These are phyloP conservation scores for Daedaleopsis nitida DNA, from an alignment of 768 basidiomycete genomes.

Conservation along the genomic window DNA sequence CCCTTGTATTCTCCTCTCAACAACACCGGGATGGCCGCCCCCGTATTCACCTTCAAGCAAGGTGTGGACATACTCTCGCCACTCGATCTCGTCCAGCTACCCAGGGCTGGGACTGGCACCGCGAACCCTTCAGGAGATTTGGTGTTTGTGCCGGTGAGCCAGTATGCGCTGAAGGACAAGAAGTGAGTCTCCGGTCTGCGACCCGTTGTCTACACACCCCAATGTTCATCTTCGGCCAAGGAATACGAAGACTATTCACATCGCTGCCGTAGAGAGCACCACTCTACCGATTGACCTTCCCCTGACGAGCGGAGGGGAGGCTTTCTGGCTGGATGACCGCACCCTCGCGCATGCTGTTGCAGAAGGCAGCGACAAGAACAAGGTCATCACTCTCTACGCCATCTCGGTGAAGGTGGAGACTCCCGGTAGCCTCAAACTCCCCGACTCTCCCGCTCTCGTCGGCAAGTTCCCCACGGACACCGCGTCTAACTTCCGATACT, in stretches of 20 bases:
- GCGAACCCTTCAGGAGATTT: conserved; percentile 72
- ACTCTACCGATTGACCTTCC: conserved; percentile 55
- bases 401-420: conserved; percentile 52
- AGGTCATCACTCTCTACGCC: conserved; percentile 59
- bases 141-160: conserved; percentile 63
- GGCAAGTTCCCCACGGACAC: conserved; percentile 71
- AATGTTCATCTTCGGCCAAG: conserved; percentile 37
- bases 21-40: conserved; percentile 12
- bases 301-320: conserved; percentile 69
- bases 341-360: conserved; percentile 72
- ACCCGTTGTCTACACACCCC: background rate
- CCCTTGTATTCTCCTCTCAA: conserved; percentile 39
- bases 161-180: conserved; percentile 72
- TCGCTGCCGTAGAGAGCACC: conserved; percentile 58
- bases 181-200: conserved; percentile 48
- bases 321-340: conserved; percentile 75
- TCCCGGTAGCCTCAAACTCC: conserved; percentile 31
- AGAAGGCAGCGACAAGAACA: conserved; percentile 48
- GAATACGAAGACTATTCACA: conserved; percentile 67
- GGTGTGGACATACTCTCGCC: conserved; percentile 67
- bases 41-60: conserved; percentile 60
- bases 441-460: conserved; percentile 48
- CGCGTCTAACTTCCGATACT: conserved; percentile 72
- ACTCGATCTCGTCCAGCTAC: conserved; percentile 67
- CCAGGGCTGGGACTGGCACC: conserved; percentile 65